Evolutionary conservation across 352 stramenopile species (phyloP).

Genomic region (Phytopythium kandeliae): DNA sequence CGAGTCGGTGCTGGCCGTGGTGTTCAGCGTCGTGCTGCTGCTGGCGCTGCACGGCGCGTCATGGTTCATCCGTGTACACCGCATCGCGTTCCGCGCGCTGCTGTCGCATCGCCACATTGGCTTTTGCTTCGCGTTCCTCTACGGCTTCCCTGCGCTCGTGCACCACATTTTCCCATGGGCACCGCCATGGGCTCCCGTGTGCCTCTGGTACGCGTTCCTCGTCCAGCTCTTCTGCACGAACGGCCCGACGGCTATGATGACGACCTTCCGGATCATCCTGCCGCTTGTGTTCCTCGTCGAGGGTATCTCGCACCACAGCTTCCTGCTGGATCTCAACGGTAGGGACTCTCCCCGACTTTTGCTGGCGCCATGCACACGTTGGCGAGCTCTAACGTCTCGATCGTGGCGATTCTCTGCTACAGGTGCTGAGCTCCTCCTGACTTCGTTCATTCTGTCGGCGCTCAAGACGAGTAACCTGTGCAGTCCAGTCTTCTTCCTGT

Average conservation of each 20-base stretch:
- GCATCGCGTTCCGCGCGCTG: conserved; percentile 75
- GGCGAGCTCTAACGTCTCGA: neutral
- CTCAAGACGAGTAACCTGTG: conserved; percentile 84
- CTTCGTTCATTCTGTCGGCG: conserved; percentile 83
- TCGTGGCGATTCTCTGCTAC: conserved; percentile 5
- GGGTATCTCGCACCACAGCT: conserved; percentile 86
- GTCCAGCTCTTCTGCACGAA: conserved; percentile 86
- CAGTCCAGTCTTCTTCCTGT: conserved; percentile 81
- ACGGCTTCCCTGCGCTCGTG: conserved; percentile 83
- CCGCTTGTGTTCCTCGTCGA: conserved; percentile 84
- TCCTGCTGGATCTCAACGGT: conserved; percentile 88
- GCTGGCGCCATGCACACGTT: neutral
- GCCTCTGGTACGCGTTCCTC: conserved; percentile 88
- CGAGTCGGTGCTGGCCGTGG: conserved; percentile 56
- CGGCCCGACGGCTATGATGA: conserved; percentile 78
- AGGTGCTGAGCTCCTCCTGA: conserved; percentile 77
- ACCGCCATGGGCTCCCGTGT: conserved; percentile 83
- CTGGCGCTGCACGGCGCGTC: conserved; percentile 63
- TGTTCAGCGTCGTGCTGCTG: conserved; percentile 63
- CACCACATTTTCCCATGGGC: conserved; percentile 87
- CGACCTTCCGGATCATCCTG: conserved; percentile 78
- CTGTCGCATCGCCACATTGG: conserved; percentile 82
- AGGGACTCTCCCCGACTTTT: too few species aligned
- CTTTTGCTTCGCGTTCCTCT: conserved; percentile 85
- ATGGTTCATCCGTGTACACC: conserved; percentile 77